A percentile compares a stretch with the other conserved stretches of the same genome.
phyloP scores from a whole-genome alignment of 495 filamentous ascomycete genomes.

The Xylaria flabelliformis region DNA sequence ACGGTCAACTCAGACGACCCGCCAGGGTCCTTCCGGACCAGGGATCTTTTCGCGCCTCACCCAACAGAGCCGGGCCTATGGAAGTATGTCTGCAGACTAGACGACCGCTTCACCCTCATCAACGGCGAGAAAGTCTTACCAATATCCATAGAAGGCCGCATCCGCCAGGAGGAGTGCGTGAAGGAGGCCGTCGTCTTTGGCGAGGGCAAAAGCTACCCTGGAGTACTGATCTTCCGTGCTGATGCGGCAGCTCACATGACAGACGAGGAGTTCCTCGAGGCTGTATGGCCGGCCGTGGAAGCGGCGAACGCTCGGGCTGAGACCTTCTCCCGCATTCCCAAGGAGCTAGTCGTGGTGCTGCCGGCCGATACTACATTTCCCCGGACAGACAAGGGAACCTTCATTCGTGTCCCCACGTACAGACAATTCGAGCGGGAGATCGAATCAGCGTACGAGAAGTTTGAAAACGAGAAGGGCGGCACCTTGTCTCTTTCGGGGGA shows the following conservation, averaged over 20 bases:
- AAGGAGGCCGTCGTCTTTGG: slow-evolving; percentile 68
- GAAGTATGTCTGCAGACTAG: slow-evolving; percentile 64
- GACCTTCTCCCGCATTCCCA: slow-evolving; percentile 59
- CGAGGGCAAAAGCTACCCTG: slow-evolving; percentile 54
- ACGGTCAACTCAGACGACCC: slow-evolving; percentile 53
- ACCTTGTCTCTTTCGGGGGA: slow-evolving; percentile 39
- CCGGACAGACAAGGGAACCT: slow-evolving; percentile 59
- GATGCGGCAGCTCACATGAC: slow-evolving; percentile 40
- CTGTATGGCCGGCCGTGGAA: slow-evolving; percentile 56
- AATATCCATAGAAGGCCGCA: slow-evolving; percentile 61
- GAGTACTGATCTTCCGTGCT: slow-evolving; percentile 59
- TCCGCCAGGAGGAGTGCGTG: slow-evolving; percentile 58
- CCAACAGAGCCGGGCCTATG: slow-evolving; percentile 60
- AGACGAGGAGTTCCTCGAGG: slow-evolving; percentile 49
- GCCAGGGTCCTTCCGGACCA: slow-evolving; percentile 47
- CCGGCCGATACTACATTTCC: slow-evolving; percentile 49
- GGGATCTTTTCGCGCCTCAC: slow-evolving; percentile 65
- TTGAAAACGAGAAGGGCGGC: slow-evolving; percentile 40
- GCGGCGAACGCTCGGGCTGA: slow-evolving; percentile 59
- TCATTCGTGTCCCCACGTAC: slow-evolving; percentile 62
- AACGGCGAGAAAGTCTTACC: slow-evolving; percentile 70
- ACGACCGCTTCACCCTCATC: slow-evolving; percentile 63
- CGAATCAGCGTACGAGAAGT: slow-evolving; percentile 52
- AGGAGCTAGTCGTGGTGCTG: slow-evolving; percentile 56
- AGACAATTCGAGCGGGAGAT: slow-evolving; percentile 52